Conservation (phyloP, 140 eudicot species). For the Stevia rebaudiana region DNA sequence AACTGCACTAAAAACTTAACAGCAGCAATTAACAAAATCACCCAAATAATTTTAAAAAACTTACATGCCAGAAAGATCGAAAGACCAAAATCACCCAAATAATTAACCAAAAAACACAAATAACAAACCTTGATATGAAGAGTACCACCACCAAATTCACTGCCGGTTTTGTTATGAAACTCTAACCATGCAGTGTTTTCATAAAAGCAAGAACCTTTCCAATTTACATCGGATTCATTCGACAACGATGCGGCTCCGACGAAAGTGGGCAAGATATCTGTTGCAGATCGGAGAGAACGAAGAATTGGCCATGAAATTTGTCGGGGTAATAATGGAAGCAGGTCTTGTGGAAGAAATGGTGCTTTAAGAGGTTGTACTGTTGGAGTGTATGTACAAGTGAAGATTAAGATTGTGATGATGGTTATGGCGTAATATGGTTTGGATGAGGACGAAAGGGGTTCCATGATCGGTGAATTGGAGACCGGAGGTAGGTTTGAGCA, state of each 20-base stretch:
- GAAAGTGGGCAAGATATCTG: slow-evolving; percentile 78
- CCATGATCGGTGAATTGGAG: slow-evolving; percentile 15
- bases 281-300: slow-evolving; percentile 46
- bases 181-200: slow-evolving; percentile 82
- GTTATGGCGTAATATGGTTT: slow-evolving; percentile 15
- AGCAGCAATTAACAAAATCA: too few relatives aligned
- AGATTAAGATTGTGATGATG: slow-evolving; percentile 11
- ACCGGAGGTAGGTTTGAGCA: background rate
- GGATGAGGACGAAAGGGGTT: slow-evolving; percentile 16
- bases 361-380: slow-evolving; percentile 32
- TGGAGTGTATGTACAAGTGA: slow-evolving; percentile 17
- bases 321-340: slow-evolving; percentile 69
- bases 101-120: background rate
- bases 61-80: slow-evolving; percentile 15
- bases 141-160: slow-evolving; percentile 93
- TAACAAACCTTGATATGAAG: slow-evolving; percentile 73
- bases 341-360: slow-evolving; percentile 57
- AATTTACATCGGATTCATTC: slow-evolving; percentile 32
- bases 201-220: slow-evolving; percentile 99
- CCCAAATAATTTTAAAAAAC: too few relatives aligned
- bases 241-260: slow-evolving; percentile 64
- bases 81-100: slow-evolving; percentile 1
- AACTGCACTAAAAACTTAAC: too few relatives aligned
- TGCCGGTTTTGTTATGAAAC: slow-evolving; percentile 64
- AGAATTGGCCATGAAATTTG: slow-evolving; percentile 77